These are phyloP conservation scores for Colletotrichum sp. DNA, from an alignment of 2,329 filamentous ascomycete genomes.

Conservation along the genomic window DNA sequence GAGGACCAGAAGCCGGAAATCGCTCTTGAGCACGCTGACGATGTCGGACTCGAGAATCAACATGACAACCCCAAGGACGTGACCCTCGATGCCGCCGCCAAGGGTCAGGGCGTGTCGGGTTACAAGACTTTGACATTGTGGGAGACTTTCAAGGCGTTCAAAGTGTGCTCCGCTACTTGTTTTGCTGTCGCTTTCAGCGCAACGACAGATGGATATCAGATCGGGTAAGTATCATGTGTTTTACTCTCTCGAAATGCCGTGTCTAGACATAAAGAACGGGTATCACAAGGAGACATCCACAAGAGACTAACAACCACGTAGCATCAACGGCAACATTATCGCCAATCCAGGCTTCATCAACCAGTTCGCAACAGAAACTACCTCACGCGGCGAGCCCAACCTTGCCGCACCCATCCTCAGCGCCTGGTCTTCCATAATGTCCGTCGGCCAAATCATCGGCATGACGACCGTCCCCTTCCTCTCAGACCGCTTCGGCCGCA, in stretches of 20 bases:
- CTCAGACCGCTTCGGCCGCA: slow-evolving; percentile 33
- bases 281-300: not conserved
- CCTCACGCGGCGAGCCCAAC: slow-evolving; percentile 27
- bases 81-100: slow-evolving; percentile 23
- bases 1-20: not conserved
- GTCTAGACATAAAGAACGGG: no score
- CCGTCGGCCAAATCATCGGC: slow-evolving; percentile 42
- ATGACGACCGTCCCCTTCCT: slow-evolving; percentile 32
- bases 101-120: slow-evolving; percentile 28
- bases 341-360: slow-evolving; percentile 41
- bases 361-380: slow-evolving; percentile 33
- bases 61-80: not conserved
- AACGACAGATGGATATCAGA: slow-evolving; percentile 30
- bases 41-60: not conserved
- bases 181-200: slow-evolving; percentile 29
- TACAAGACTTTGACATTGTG: slow-evolving; percentile 30
- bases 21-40: not conserved
- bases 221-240: slow-evolving; percentile 22
- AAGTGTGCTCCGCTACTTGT: slow-evolving; percentile 26
- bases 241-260: no score
- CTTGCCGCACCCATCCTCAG: slow-evolving; percentile 38
- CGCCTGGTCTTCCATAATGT: slow-evolving; percentile 42
- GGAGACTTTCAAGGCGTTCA: slow-evolving; percentile 30
- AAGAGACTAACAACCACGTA: slow-evolving; percentile 14
- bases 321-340: slow-evolving; percentile 38